Percentiles rank a stretch among this genome's conserved stretches.
These are phyloP conservation scores for Xylariaceae sp. DNA, from an alignment of 2,329 filamentous ascomycete genomes.

Conservation along the genomic window DNA sequence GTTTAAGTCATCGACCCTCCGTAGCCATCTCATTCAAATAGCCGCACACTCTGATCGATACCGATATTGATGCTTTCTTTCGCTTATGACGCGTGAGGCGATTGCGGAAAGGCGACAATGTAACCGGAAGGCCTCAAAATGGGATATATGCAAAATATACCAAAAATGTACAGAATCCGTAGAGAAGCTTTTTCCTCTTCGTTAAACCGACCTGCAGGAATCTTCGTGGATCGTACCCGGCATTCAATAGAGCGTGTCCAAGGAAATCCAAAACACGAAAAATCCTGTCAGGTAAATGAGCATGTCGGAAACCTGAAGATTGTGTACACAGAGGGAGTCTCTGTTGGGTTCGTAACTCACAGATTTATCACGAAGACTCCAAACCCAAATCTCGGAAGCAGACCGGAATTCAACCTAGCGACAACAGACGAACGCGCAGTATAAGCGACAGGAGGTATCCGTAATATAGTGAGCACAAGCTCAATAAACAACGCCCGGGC, in stretches of 20 bases:
- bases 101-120: no score
- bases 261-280: slow-evolving; percentile 30
- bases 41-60: no score
- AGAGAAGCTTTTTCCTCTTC: slow-evolving; percentile 24
- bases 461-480: slow-evolving; percentile 28
- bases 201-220: slow-evolving; percentile 26
- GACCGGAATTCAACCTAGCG: slow-evolving; percentile 17
- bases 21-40: no score
- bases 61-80: no score
- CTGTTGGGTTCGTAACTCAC: slow-evolving; percentile 19
- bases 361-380: slow-evolving; percentile 32
- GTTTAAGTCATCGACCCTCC: no score
- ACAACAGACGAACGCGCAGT: slow-evolving; percentile 28
- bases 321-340: neutral
- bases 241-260: slow-evolving; percentile 30
- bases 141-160: slow-evolving; percentile 34
- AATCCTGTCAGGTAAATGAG: slow-evolving; percentile 18
- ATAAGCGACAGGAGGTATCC: slow-evolving; percentile 30
- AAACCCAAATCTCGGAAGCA: slow-evolving; percentile 29
- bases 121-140: slow-evolving; percentile 17
- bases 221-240: slow-evolving; percentile 30
- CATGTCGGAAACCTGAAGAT: neutral
- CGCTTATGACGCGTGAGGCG: no score
- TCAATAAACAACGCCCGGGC: slow-evolving; percentile 27
- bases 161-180: slow-evolving; percentile 29